A percentile compares a stretch with the other conserved stretches of the same genome.
These are phyloP conservation scores for Canavalia ensiformis DNA, from an alignment of 306 rosid genomes.

Conservation along the genomic window DNA sequence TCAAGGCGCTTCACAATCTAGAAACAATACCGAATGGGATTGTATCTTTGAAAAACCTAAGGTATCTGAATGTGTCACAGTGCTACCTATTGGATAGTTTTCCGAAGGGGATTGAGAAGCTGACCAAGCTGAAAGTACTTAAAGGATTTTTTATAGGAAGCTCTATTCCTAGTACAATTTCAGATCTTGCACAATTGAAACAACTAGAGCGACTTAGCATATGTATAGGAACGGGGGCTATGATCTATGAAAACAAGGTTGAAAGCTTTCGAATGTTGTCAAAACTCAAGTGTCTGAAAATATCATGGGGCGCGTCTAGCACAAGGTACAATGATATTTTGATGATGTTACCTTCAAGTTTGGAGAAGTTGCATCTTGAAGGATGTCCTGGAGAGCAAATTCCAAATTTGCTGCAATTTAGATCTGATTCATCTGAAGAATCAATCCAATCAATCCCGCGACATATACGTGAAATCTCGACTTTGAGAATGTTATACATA, in stretches of 20 bases:
- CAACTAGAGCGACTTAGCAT: constrained; percentile 42
- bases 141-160: constrained; percentile 53
- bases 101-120: constrained; percentile 50
- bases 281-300: not conserved
- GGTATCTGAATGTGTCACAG: constrained; percentile 49
- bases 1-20: constrained; percentile 44
- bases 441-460: no score
- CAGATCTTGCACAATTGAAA: not conserved
- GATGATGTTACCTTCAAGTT: not conserved
- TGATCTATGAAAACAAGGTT: not conserved
- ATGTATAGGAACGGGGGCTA: constrained; percentile 28
- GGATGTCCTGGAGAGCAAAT: not conserved
- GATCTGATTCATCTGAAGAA: no score
- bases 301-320: not conserved
- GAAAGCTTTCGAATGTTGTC: not conserved
- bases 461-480: no score
- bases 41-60: constrained; percentile 41
- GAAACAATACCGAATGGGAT: constrained; percentile 47
- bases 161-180: constrained; percentile 2
- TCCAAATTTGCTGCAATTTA: not conserved
- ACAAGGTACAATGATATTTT: not conserved
- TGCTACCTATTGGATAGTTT: constrained; percentile 57
- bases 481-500: no score
- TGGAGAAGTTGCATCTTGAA: not conserved
- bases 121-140: constrained; percentile 48